A percentile compares a stretch with the other conserved stretches of the same genome.
phyloP scores from a whole-genome alignment of 2,329 filamentous ascomycete species.

The Trichophyton equinum region DNA sequence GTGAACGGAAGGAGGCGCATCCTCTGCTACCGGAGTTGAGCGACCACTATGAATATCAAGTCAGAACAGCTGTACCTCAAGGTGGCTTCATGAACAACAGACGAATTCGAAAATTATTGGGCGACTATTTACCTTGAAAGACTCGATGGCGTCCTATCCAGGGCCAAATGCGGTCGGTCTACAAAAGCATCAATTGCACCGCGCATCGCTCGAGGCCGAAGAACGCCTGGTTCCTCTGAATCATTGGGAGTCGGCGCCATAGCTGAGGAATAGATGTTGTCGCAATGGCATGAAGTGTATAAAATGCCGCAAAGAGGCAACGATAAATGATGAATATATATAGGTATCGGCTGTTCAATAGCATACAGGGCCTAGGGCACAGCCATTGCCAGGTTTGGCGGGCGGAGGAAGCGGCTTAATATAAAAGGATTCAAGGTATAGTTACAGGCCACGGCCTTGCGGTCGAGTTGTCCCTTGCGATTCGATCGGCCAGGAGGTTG shows the following conservation, averaged over 20 bases:
- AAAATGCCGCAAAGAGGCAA: too few species aligned
- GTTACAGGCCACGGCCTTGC: not conserved
- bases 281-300: not conserved
- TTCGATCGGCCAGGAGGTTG: not conserved
- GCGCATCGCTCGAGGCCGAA: slow-evolving; percentile 11
- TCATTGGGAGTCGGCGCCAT: slow-evolving; percentile 9
- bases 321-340: not conserved
- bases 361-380: not conserved
- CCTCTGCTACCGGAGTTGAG: slow-evolving; percentile 70
- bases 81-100: not conserved
- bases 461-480: not conserved
- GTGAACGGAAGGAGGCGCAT: slow-evolving; percentile 85
- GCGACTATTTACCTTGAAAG: slow-evolving; percentile 20
- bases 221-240: slow-evolving; percentile 4
- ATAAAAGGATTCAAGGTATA: not conserved
- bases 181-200: slow-evolving; percentile 5
- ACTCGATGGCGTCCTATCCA: slow-evolving; percentile 14
- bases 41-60: slow-evolving; percentile 17
- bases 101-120: not conserved
- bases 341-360: not conserved
- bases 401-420: not conserved
- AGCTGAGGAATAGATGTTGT: not conserved
- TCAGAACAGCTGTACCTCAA: not conserved
- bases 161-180: not conserved
- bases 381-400: not conserved